phyloP scores from a whole-genome alignment of 1,284 basidiomycete species.

The Trametes hirsuta region DNA sequence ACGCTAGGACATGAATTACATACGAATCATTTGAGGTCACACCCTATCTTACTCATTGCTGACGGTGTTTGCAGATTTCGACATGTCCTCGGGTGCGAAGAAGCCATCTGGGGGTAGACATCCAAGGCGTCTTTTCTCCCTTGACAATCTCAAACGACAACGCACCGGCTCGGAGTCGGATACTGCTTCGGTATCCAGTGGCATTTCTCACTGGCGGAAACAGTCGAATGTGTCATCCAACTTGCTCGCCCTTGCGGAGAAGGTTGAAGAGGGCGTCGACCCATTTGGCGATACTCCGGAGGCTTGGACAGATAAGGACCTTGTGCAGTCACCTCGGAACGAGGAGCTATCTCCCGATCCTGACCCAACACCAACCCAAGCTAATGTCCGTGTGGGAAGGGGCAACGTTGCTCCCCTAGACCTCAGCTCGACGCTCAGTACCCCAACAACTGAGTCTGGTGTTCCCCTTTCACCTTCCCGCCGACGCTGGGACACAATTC shows the following conservation, averaged over 20 bases:
- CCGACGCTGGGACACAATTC: constrained; percentile 56
- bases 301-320: constrained; percentile 25
- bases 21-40: background rate
- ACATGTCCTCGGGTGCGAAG: constrained; percentile 26
- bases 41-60: background rate
- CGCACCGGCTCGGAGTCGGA: constrained; percentile 30
- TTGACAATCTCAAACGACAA: constrained; percentile 36
- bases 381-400: constrained; percentile 4
- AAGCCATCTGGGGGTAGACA: constrained; percentile 37
- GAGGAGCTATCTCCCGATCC: constrained; percentile 1
- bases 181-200: constrained; percentile 17
- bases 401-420: constrained; percentile 21
- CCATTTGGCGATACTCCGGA: constrained; percentile 16
- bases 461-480: constrained; percentile 43
- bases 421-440: constrained; percentile 9
- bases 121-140: constrained; percentile 39
- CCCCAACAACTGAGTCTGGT: constrained; percentile 1
- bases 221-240: constrained; percentile 24
- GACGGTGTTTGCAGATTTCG: background rate
- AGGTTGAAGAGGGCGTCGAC: constrained; percentile 18
- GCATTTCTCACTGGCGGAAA: constrained; percentile 18
- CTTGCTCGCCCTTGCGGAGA: constrained; percentile 22
- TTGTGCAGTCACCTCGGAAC: constrained; percentile 23
- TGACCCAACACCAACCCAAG: constrained; percentile 12
- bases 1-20: too few species aligned